Evolutionary conservation across 345 rosid species (phyloP).

Genomic region (Eucalyptus viminalis): DNA sequence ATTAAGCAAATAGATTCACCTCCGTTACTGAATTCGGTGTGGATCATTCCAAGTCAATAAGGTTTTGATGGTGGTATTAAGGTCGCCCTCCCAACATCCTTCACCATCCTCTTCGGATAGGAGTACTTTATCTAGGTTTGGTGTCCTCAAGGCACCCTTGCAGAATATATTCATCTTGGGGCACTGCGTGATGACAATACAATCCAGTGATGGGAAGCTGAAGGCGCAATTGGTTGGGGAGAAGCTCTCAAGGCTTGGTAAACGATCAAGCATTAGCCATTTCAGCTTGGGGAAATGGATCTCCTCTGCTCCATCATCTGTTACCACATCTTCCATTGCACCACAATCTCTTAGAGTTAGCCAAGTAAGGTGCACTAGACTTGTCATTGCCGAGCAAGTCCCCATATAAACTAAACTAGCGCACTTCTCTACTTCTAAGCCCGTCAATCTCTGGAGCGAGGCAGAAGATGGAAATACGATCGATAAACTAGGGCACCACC

Average conservation of each 20-base stretch:
- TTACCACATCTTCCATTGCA: too few relatives aligned
- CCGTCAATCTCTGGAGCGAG: accelerated
- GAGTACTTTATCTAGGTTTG: background rate
- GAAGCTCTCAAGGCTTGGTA: too few relatives aligned
- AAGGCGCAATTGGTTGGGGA: too few relatives aligned
- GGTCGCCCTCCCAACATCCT: background rate
- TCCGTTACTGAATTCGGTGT: accelerated
- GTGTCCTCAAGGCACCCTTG: background rate
- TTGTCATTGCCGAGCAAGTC: too few relatives aligned
- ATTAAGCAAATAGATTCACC: background rate
- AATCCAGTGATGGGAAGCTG: accelerated
- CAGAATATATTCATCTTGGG: background rate
- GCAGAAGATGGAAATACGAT: too few relatives aligned
- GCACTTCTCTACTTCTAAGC: accelerated
- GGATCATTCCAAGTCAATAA: accelerated
- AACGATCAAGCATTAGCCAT: accelerated
- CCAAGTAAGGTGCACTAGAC: too few relatives aligned
- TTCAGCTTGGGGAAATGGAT: too few relatives aligned
- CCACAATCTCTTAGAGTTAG: too few relatives aligned
- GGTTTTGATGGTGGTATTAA: background rate
- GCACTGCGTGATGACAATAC: accelerated
- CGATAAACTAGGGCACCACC: accelerated
- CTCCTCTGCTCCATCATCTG: too few relatives aligned
- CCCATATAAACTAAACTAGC: too few relatives aligned
- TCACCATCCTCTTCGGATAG: accelerated